Evolutionary conservation across 768 basidiomycete genomes (phyloP), one percentile per base, ranked within the genome.

Genomic region (Tricholoma flavovirens): DNA sequence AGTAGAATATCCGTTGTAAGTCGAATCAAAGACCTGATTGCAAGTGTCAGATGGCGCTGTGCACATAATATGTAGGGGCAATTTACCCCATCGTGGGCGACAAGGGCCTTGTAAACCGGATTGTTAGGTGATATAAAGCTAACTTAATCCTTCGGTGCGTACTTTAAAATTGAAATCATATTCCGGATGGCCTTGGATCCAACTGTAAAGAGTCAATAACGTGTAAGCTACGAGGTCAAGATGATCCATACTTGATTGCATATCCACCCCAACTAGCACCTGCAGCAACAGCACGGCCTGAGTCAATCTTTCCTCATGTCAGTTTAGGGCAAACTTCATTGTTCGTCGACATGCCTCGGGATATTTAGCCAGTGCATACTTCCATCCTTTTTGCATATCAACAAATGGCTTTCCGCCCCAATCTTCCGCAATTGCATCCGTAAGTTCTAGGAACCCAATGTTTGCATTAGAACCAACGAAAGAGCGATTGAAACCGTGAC

Each of bases 151-250:
- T n/a, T 9, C 49, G 3, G 35, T 21, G 40, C 57, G 40, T 54
- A 74, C 78, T 73, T 95, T 97, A 78, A 98, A 97, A 19, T 81
- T 80, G 66, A 93, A 93, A 3, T 81, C 86, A 59, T 78, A 91
- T 62, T 96, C 93, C 9, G 90, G 90, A 66, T 97, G 91, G 0
- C 93, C 92, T 72, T 96, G 90, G 53, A 97, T 94, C 92, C 92
- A 97, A 69, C 93, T 96, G 48, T 26, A 21, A 52, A 53, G 52
- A 0, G 26, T 38, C 2, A 51, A 49, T 29, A 15, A 12, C 54
- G 58, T 15, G 59, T 29, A 36, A 43, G 30, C 21, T 8, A 35
- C 61, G 42, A 56, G n/a, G 6, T n/a, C 8, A 11, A 21, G 21
- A 26, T 24, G 26, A 30, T 4, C 55, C 79, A 15, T 64, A 91